Conservation (phyloP, 1,284 basidiomycete genomes). For the Mrakiaceae sp. region DNA sequence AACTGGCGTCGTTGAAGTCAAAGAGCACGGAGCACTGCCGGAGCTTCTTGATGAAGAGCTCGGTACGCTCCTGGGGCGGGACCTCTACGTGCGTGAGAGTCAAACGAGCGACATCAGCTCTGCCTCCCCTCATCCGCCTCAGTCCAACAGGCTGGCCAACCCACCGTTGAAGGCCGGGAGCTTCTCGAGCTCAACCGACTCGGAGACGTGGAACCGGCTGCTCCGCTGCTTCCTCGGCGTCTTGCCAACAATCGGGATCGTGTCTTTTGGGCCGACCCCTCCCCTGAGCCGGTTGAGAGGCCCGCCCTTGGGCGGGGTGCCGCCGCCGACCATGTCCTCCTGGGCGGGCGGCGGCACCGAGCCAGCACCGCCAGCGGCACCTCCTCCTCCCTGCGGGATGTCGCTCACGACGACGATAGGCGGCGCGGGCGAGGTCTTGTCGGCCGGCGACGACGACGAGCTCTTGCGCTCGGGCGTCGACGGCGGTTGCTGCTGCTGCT, state of each 20-base stretch:
- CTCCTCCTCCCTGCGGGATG: slow-evolving; percentile 36
- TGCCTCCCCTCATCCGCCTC: neutral
- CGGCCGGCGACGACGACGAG: slow-evolving; percentile 40
- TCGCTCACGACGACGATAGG: slow-evolving; percentile 82
- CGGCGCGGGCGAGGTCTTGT: slow-evolving; percentile 46
- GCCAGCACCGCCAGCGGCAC: slow-evolving; percentile 6
- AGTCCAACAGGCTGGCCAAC: slow-evolving; percentile 28
- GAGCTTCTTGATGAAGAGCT: slow-evolving; percentile 88
- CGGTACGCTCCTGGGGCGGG: slow-evolving; percentile 71
- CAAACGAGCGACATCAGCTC: neutral
- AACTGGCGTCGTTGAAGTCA: slow-evolving; percentile 96
- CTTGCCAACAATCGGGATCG: slow-evolving; percentile 86
- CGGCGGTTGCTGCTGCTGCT: slow-evolving; percentile 32
- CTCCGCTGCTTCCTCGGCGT: slow-evolving; percentile 91
- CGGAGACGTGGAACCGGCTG: slow-evolving; percentile 89
- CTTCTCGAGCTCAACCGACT: slow-evolving; percentile 91
- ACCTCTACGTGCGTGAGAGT: slow-evolving; percentile 54
- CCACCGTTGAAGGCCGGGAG: slow-evolving; percentile 84
- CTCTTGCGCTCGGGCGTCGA: slow-evolving; percentile 39
- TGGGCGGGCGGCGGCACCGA: slow-evolving; percentile 4
- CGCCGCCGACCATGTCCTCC: slow-evolving; percentile 1
- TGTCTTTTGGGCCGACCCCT: slow-evolving; percentile 55
- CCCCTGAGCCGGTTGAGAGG: slow-evolving; percentile 35
- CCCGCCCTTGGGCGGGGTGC: slow-evolving; percentile 38
- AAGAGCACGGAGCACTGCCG: slow-evolving; percentile 94